Percentiles rank a stretch among this genome's conserved stretches.
These are phyloP conservation scores for Geranomyces variabilis DNA, from an alignment of 192 early-diverging fungal species.

Conservation along the genomic window DNA sequence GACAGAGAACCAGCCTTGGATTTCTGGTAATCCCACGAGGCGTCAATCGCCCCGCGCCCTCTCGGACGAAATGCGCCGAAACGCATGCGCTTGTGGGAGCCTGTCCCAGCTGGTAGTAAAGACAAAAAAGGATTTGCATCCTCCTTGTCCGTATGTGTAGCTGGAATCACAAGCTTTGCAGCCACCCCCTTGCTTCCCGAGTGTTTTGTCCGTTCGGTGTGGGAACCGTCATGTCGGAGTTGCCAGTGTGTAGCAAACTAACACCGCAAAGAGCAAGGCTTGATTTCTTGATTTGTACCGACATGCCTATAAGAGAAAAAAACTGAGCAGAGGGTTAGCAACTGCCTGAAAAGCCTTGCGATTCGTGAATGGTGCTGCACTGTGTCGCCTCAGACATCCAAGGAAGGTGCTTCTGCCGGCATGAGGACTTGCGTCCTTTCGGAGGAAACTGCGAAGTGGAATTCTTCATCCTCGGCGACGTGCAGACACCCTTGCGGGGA, in stretches of 20 bases:
- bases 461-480: slow-evolving; percentile 33
- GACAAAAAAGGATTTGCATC: background rate
- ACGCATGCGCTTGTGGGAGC: slow-evolving; percentile 39
- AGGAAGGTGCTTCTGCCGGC: slow-evolving; percentile 40
- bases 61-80: slow-evolving; percentile 1
- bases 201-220: background rate
- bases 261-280: background rate
- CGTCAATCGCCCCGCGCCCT: slow-evolving; percentile 34
- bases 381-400: slow-evolving; percentile 41
- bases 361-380: background rate
- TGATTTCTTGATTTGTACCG: background rate
- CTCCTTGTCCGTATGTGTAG: slow-evolving; percentile 34
- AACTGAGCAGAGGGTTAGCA: background rate
- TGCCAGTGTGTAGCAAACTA: background rate
- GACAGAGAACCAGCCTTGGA: slow-evolving; percentile 8
- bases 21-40: slow-evolving; percentile 37
- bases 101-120: slow-evolving; percentile 33
- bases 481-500: background rate
- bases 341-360: background rate
- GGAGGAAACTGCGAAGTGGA: slow-evolving; percentile 47
- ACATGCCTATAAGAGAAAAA: background rate
- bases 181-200: slow-evolving; percentile 9
- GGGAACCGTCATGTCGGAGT: background rate
- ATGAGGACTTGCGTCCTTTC: slow-evolving; percentile 22
- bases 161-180: slow-evolving; percentile 44